Evolutionary conservation across 129 eudicot species (phyloP).

Genomic region (Daucus carota): DNA sequence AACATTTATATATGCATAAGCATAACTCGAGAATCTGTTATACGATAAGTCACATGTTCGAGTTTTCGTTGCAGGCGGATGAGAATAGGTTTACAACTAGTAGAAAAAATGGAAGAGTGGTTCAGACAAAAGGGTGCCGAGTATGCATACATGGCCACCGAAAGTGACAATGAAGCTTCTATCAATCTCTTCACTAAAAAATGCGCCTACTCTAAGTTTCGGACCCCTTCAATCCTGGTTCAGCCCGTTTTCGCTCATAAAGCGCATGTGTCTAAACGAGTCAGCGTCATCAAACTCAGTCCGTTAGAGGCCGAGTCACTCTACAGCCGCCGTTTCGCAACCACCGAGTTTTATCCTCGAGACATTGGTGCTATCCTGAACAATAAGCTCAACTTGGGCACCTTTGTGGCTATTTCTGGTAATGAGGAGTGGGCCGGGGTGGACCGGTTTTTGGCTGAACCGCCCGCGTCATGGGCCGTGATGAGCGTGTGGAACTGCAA

Average conservation of each 20-base stretch:
- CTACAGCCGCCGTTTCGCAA: slow-evolving; percentile 71
- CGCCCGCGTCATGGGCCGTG: slow-evolving; percentile 85
- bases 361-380: slow-evolving; percentile 70
- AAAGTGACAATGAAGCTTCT: slow-evolving; percentile 68
- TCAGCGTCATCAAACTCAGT: slow-evolving; percentile 40
- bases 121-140: slow-evolving; percentile 75
- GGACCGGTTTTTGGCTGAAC: slow-evolving; percentile 39
- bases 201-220: slow-evolving; percentile 84
- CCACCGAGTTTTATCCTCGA: slow-evolving; percentile 87
- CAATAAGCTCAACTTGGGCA: slow-evolving; percentile 72
- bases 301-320: slow-evolving; percentile 61
- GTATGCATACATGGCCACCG: slow-evolving; percentile 87
- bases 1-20: too few relatives aligned
- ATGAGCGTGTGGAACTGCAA: slow-evolving; percentile 85
- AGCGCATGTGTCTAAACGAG: slow-evolving; percentile 29
- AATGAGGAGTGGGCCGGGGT: slow-evolving; percentile 48
- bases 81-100: slow-evolving; percentile 72
- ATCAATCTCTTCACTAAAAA: slow-evolving; percentile 65
- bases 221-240: slow-evolving; percentile 79
- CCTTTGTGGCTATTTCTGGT: slow-evolving; percentile 66
- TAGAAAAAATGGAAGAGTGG: slow-evolving; percentile 70
- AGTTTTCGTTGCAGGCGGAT: slow-evolving; percentile 70
- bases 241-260: slow-evolving; percentile 92
- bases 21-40: too few relatives aligned
- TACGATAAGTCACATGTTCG: too few relatives aligned